phyloP scores from a whole-genome alignment of 73 alveolate genomes.

The Tetrahymena malaccensis region DNA sequence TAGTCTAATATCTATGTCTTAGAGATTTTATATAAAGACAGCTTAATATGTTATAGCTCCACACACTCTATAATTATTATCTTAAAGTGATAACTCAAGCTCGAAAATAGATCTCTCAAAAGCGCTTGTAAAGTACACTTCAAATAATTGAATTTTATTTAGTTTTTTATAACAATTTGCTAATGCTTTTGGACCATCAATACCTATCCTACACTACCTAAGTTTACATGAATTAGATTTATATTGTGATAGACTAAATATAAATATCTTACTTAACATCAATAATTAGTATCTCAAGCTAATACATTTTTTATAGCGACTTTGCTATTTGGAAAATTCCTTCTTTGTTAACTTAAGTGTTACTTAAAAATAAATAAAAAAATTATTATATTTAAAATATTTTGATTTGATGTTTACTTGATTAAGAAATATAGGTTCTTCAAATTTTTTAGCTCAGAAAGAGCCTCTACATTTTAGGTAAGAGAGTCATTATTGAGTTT shows the following conservation, averaged over 20 bases:
- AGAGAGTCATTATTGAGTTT: not conserved
- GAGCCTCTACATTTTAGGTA: not conserved
- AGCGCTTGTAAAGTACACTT: not conserved
- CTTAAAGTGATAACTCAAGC: not conserved
- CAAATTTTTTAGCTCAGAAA: not conserved
- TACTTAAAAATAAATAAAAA: not conserved
- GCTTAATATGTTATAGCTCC: too few relatives aligned
- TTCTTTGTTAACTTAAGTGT: not conserved
- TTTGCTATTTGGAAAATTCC: not conserved
- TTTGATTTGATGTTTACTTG: not conserved
- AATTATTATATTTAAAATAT: too few relatives aligned
- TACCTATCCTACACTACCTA: not conserved
- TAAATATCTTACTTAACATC: not conserved
- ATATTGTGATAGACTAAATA: too few relatives aligned
- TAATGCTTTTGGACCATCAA: not conserved
- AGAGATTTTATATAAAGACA: not conserved
- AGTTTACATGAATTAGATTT: too few relatives aligned
- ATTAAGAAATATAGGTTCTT: not conserved
- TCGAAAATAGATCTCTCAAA: not conserved
- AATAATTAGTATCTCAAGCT: not conserved
- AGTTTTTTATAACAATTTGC: not conserved
- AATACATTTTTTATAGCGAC: too few relatives aligned
- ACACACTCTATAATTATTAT: not conserved
- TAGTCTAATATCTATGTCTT: not conserved
- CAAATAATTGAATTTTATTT: not conserved